Evolutionary conservation across 192 early-diverging fungal genomes (phyloP).

Genomic region (Coemansia erecta): DNA sequence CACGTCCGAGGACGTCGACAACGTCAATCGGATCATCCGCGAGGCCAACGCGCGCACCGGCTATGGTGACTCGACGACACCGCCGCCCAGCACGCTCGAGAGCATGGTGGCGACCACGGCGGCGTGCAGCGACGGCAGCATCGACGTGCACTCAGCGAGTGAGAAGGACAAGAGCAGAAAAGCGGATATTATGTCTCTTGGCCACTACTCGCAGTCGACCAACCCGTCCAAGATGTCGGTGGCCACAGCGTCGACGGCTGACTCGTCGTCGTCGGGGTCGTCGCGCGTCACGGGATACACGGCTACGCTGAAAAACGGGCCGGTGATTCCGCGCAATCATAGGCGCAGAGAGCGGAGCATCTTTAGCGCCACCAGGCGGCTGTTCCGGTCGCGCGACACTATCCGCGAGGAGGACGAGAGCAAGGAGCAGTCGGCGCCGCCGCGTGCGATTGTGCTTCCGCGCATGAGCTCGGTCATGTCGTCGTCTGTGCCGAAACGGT

Average conservation of each 20-base stretch:
- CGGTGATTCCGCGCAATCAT: constrained; percentile 28
- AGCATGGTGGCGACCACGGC: constrained; percentile 2
- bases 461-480: constrained; percentile 12
- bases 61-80: constrained; percentile 7
- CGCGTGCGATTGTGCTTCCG: neutral
- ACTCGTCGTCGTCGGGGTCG: constrained; percentile 7
- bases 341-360: constrained; percentile 11
- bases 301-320: constrained; percentile 27
- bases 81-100: constrained; percentile 14
- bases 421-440: neutral
- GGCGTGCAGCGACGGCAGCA: neutral
- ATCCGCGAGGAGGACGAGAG: constrained; percentile 3
- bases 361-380: constrained; percentile 7
- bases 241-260: constrained; percentile 12
- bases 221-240: constrained; percentile 17
- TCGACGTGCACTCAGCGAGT: neutral
- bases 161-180: neutral
- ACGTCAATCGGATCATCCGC: neutral
- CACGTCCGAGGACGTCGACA: constrained; percentile 14
- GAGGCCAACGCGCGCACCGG: constrained; percentile 1
- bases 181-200: neutral
- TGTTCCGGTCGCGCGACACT: constrained; percentile 25
- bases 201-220: neutral
- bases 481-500: neutral
- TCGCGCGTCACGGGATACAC: constrained; percentile 23